phyloP scores from a whole-genome alignment of 805 yeast species.

The Schwanniomyces vanrijiae region DNA sequence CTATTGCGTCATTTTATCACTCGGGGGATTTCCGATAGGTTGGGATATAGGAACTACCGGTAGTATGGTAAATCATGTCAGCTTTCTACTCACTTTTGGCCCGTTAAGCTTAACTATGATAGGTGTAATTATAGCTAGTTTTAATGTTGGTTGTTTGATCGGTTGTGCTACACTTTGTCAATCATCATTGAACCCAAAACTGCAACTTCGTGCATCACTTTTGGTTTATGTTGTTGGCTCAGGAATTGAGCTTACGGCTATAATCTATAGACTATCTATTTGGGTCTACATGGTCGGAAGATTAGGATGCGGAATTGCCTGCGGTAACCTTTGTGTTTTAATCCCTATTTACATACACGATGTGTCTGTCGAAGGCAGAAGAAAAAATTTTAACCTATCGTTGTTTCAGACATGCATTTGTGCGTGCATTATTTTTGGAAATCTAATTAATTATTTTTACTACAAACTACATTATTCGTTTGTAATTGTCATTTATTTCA shows the following conservation, averaged over 20 bases:
- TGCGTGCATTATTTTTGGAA: constrained; percentile 22
- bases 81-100: constrained; percentile 9
- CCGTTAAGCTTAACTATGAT: constrained; percentile 9
- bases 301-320: constrained; percentile 18
- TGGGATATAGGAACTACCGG: constrained; percentile 28
- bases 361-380: constrained; percentile 11
- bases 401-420: constrained; percentile 25
- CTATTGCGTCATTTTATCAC: constrained; percentile 10
- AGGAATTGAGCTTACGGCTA: constrained; percentile 10
- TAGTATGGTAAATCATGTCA: constrained; percentile 9
- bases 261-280: neutral
- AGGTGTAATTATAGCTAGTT: constrained; percentile 21
- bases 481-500: constrained; percentile 1
- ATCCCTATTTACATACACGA: constrained; percentile 24
- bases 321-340: constrained; percentile 23
- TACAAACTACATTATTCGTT: neutral
- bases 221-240: constrained; percentile 19
- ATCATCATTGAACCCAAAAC: constrained; percentile 12
- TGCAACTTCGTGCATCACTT: constrained; percentile 9
- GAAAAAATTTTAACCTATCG: constrained; percentile 16
- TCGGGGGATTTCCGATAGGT: constrained; percentile 22
- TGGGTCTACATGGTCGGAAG: constrained; percentile 19
- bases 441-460: constrained; percentile 8
- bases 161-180: constrained; percentile 17
- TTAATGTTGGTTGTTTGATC: constrained; percentile 22